Evolutionary conservation across 2,329 filamentous ascomycete genomes (phyloP), one percentile per base, ranked within the genome.

Genomic region (Microsporum canis): DNA sequence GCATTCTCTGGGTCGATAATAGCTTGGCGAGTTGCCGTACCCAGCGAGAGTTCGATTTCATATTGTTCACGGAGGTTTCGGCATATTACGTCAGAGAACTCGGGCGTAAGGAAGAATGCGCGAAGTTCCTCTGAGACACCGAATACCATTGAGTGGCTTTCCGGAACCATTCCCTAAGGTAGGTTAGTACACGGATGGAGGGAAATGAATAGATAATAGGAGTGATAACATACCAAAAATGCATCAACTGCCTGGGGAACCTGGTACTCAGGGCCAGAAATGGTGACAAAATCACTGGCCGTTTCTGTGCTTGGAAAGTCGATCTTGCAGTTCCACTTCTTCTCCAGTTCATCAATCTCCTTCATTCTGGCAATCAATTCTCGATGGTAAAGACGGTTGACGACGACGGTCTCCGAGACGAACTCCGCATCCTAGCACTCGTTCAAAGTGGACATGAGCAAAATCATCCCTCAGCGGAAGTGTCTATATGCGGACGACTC

Each of bases 311-410:
- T 96, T 5, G 94, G 94, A 72, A 99, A 99, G 67, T 91, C 89
- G 71, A 99, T 95, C 79, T 97, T 97, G 85, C 94, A 99, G 75
- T 97, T 97, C 88, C 91, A 97, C 77, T 96, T 96, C 81, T 95
- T 95, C 79, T 99, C 94, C 58, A 99, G 81, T 68, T 94, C 89
- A 66, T 97, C 92, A 62, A 99, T 90, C 70, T 96, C 89, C 51
- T 84, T 80, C 65, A 97, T 86, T 63, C 91, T 89, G 63, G 89
- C 84, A 71, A 99, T 88, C 63, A 99, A 84, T 76, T 96, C 90
- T 66, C 94, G 89, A 71, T 99, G 94, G 73, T 96, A 96, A 61
- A 99, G 81, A 59, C 94, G 89, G 72, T 97, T 92, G 69, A 97
- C 91, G 66, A 89, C 88, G 66, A 96, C 91, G 63, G 89, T 89